Evolutionary conservation across 108 stramenopile genomes (phyloP), one percentile per base, ranked within the genome.

Genomic region (Phaeodactylum tricornutum): DNA sequence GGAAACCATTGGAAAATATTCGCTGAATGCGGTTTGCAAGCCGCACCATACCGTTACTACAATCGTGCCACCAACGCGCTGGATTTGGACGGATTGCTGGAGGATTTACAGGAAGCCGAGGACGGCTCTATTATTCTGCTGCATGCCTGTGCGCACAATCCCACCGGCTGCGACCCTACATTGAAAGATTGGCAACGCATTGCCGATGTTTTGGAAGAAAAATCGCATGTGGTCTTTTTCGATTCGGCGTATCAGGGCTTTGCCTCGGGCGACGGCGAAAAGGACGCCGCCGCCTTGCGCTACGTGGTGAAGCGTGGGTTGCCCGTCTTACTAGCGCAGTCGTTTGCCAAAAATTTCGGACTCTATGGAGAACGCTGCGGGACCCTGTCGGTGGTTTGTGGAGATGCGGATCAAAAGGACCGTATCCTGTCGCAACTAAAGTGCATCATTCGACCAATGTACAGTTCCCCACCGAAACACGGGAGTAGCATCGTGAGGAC

Each of bases 71-170:
- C 87, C 34, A 86, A 85, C 54, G 72, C 79, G 14, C 55, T 98
- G 4, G 88, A 98, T 72, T 72, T 82, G 44, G 73, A 83, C 25
- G 94, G 92, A 25, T 45, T 99, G 55, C 4, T 94, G 22, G 67
- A 81, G 43, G 95, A 97, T 59, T 53, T 99, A 4, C 29, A 62
- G 33, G 58, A 49, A 21, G 95, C 95, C 5, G 84, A 85, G 2
- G 74, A 92, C 25, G 87, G 85, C 29, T 79, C 79, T 35, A 64
- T 90, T 45, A 67, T 99, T 50, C 67, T 99, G 35, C 62, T 99
- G 3, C 98, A 99, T 68, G 96, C 95, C 44, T 99, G 98, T 70
- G 96, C 98, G 14, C 98, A 99, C 82, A 99, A 99, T 69, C 96
- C 97, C 15, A 99, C 98, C 9, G 98, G 98, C 27, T 84, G 82